Conservation (phyloP, 352 stramenopile species). For the Pythium dissimile region DNA sequence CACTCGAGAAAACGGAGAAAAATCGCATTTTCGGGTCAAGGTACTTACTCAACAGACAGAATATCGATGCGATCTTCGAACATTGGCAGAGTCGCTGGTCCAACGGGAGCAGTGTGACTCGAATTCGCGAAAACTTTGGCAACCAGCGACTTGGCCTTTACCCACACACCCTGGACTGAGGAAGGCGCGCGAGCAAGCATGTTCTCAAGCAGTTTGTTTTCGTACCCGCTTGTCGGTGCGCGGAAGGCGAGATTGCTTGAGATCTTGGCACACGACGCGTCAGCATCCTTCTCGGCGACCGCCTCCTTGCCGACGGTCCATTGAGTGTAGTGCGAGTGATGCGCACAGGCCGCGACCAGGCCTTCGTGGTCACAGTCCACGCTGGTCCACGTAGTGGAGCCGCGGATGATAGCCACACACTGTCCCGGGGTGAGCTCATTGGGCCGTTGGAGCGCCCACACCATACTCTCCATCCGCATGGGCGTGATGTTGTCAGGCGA, state of each 20-base stretch:
- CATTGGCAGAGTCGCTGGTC: too few relatives aligned
- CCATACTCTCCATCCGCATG: constrained; percentile 71
- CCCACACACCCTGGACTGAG: constrained; percentile 20
- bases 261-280: constrained; percentile 12
- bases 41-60: constrained; percentile 1
- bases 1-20: too few relatives aligned
- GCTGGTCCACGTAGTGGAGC: constrained; percentile 40
- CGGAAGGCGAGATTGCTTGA: background rate
- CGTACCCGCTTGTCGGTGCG: constrained; percentile 18
- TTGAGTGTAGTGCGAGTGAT: constrained; percentile 4
- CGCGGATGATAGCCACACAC: constrained; percentile 51
- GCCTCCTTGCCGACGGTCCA: constrained; percentile 12
- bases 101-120: background rate
- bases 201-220: constrained; percentile 22
- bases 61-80: constrained; percentile 1
- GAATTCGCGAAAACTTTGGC: background rate
- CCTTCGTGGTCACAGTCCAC: constrained; percentile 43
- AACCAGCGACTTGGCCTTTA: constrained; percentile 16
- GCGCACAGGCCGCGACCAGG: constrained; percentile 14
- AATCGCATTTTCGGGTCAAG: too few relatives aligned
- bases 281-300: constrained; percentile 18
- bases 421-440: constrained; percentile 28
- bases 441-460: constrained; percentile 50
- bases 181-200: constrained; percentile 15
- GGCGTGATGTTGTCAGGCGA: constrained; percentile 84